Percentiles rank a stretch among this genome's conserved stretches.
Conservation (phyloP, 2,329 filamentous ascomycete genomes). For the Sclerotiophoma versabilis region DNA sequence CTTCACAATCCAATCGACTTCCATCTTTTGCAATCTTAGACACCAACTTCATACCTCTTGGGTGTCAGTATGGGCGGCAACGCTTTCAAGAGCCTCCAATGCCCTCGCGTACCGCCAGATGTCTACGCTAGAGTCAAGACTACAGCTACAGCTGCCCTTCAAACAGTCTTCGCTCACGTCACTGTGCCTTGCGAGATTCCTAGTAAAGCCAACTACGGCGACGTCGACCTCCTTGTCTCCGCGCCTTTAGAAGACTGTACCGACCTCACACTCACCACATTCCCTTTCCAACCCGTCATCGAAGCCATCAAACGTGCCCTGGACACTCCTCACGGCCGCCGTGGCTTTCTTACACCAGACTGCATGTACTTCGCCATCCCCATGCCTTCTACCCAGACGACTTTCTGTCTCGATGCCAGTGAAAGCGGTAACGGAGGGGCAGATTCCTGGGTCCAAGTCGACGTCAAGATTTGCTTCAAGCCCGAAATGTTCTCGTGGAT, state of each 20-base stretch:
- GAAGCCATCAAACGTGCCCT: slow-evolving; percentile 23
- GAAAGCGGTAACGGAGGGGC: slow-evolving; percentile 1
- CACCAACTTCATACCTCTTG: too few relatives aligned
- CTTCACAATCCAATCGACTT: too few relatives aligned
- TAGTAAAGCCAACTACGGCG: slow-evolving; percentile 31
- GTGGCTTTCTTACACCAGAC: slow-evolving; percentile 19
- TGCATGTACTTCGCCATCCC: slow-evolving; percentile 38
- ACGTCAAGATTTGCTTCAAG: slow-evolving; percentile 34
- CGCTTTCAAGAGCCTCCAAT: slow-evolving; percentile 32
- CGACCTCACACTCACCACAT: slow-evolving; percentile 5
- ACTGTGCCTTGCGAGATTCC: slow-evolving; percentile 37
- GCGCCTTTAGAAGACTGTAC: slow-evolving; percentile 13
- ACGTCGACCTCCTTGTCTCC: slow-evolving; percentile 36
- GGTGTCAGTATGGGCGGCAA: slow-evolving; percentile 32
- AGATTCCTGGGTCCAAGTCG: slow-evolving; percentile 33
- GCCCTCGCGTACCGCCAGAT: slow-evolving; percentile 29
- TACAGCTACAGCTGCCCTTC: slow-evolving; percentile 18
- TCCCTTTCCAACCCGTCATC: slow-evolving; percentile 24
- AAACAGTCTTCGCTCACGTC: slow-evolving; percentile 31
- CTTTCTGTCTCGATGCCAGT: not conserved
- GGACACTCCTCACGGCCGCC: slow-evolving; percentile 25
- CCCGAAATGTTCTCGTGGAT: slow-evolving; percentile 30
- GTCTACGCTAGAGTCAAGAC: slow-evolving; percentile 29
- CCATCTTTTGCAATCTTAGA: not conserved
- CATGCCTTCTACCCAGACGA: not conserved